A percentile compares a stretch with the other conserved stretches of the same genome.
Conservation (phyloP, 2,329 filamentous ascomycete genomes). For the Drechslera avenae region DNA sequence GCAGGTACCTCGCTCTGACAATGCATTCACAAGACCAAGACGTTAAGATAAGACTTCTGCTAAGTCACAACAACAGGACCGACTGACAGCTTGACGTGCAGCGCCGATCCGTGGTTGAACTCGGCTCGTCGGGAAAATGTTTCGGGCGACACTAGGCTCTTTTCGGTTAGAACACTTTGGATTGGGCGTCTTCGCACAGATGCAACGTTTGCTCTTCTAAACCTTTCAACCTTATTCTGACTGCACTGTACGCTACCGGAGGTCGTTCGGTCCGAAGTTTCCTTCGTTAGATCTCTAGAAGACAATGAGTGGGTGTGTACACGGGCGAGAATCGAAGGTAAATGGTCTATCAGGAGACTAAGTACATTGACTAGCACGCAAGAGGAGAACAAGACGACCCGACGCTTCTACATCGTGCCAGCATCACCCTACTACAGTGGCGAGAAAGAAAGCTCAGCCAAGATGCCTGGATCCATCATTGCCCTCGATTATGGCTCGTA, state of each 20-base stretch:
- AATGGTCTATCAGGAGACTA: not conserved
- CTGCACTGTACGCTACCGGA: conserved; percentile 11
- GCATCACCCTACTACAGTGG: conserved; percentile 15
- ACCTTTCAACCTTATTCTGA: conserved; percentile 13
- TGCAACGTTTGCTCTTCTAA: conserved; percentile 9
- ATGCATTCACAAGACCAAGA: not conserved
- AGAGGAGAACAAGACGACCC: conserved; percentile 23
- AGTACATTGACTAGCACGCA: not conserved
- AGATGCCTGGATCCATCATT: not conserved
- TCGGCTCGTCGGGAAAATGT: conserved; percentile 20
- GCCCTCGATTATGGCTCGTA: not conserved
- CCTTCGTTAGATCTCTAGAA: conserved; percentile 20
- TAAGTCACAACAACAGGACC: conserved; percentile 8
- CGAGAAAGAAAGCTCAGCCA: not conserved
- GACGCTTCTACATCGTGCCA: conserved; percentile 23
- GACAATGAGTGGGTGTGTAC: conserved; percentile 24
- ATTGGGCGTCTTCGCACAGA: conserved; percentile 12
- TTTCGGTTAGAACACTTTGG: conserved; percentile 11
- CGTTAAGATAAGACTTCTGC: not conserved
- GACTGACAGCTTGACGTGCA: conserved; percentile 8
- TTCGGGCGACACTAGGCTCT: conserved; percentile 24
- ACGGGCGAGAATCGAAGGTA: conserved; percentile 30
- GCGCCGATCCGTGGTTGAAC: conserved; percentile 9
- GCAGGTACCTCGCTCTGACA: no score
- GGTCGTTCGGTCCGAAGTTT: not conserved